Conservation (phyloP, 306 rosid genomes). For the Neltuma alba region DNA sequence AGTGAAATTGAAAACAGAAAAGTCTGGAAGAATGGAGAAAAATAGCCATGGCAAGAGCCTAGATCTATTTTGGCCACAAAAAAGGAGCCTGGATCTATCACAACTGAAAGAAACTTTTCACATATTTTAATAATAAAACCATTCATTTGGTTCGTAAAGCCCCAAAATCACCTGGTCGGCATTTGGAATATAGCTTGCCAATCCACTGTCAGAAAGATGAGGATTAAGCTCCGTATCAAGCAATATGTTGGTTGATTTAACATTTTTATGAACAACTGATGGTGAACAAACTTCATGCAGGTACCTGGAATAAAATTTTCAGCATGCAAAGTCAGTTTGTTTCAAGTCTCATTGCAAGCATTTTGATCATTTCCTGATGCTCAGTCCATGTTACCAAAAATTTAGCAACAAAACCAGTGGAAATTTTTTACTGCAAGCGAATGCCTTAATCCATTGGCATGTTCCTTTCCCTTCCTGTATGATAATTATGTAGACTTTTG, state of each 20-base stretch:
- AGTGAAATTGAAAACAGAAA: no score
- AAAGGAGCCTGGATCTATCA: constrained; percentile 1
- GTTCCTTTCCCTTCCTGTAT: not conserved
- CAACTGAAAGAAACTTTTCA: constrained; percentile 10
- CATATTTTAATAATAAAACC: not conserved
- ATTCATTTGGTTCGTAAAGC: not conserved
- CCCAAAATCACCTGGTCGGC: constrained; percentile 67
- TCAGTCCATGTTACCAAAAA: not conserved
- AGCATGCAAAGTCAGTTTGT: constrained; percentile 26
- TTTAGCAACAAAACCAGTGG: not conserved
- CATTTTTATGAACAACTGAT: constrained; percentile 86
- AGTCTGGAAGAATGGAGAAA: not conserved
- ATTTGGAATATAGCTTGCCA: constrained; percentile 75
- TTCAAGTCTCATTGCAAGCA: constrained; percentile 23
- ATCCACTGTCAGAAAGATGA: constrained; percentile 91
- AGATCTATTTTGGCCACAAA: no score
- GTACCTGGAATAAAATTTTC: constrained; percentile 61
- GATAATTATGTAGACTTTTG: not conserved
- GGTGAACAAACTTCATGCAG: constrained; percentile 98
- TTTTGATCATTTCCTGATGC: constrained; percentile 20
- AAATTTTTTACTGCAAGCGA: not conserved
- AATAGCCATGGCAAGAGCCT: constrained; percentile 10
- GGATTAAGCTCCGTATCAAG: constrained; percentile 95
- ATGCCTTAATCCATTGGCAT: not conserved
- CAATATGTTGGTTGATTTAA: constrained; percentile 84